Evolutionary conservation across 75 land plant species (phyloP).

Genomic region (Pinus taeda): DNA sequence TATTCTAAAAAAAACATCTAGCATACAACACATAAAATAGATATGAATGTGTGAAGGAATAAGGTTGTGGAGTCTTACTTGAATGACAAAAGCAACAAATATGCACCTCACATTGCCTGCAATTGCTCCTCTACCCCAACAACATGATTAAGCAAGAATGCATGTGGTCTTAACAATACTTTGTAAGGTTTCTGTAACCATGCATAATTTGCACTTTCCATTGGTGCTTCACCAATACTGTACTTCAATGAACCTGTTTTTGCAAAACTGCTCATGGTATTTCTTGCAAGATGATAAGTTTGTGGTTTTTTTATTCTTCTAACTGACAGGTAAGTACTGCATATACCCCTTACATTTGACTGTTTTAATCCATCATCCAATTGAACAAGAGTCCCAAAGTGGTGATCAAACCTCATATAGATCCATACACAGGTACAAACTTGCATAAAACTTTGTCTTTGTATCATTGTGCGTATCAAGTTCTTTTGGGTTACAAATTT

Average conservation of each 20-base stretch:
- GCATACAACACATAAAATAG: conserved; percentile 2
- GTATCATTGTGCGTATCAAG: too few relatives aligned
- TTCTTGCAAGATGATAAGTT: neutral
- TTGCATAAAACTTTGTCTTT: too few relatives aligned
- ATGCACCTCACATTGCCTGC: conserved; percentile 65
- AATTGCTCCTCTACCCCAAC: conserved; percentile 63
- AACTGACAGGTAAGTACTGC: neutral
- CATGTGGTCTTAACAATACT: conserved; percentile 61
- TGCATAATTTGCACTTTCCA: neutral
- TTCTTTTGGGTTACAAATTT: too few relatives aligned
- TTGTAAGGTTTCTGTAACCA: neutral
- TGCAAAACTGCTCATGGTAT: neutral
- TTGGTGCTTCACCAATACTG: neutral
- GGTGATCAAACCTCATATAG: neutral
- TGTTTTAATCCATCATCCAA: neutral
- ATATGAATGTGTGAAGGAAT: conserved; percentile 9
- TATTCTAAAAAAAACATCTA: neutral
- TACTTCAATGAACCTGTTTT: neutral
- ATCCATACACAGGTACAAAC: neutral
- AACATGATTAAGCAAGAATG: conserved; percentile 96
- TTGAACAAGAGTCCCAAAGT: neutral
- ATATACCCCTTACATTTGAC: neutral
- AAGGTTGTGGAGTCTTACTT: conserved; percentile 36
- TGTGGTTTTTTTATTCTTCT: neutral
- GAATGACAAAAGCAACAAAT: conserved; percentile 82